phyloP scores from a whole-genome alignment of 805 yeast genomes.

The Metschnikowia baotianmanensis region DNA sequence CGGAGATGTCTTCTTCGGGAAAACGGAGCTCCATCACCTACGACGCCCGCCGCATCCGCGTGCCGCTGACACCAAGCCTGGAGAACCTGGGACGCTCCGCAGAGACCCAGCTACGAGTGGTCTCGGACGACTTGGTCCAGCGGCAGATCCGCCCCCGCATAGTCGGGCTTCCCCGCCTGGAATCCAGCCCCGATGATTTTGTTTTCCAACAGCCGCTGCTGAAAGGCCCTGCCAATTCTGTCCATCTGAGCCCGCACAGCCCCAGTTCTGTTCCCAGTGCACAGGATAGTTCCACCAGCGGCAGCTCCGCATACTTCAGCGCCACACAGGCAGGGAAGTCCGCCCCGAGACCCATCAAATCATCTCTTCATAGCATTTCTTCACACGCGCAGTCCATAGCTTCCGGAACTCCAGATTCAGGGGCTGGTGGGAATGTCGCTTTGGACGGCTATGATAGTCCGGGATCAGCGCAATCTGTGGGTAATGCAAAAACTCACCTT shows the following conservation, averaged over 20 bases:
- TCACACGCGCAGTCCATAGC: too few species aligned
- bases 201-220: slow-evolving; percentile 3
- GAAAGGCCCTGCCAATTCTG: not conserved
- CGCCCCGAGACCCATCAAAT: too few species aligned
- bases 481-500: slow-evolving; percentile 5
- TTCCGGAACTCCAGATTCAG: too few species aligned
- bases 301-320: not conserved
- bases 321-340: not conserved
- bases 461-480: slow-evolving; percentile 4
- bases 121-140: slow-evolving; percentile 10
- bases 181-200: slow-evolving; percentile 5
- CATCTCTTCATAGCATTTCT: too few species aligned
- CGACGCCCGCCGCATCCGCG: slow-evolving; percentile 22
- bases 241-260: not conserved
- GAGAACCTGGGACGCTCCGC: slow-evolving; percentile 7
- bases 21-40: slow-evolving; percentile 22
- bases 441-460: too few species aligned
- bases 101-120: slow-evolving; percentile 2
- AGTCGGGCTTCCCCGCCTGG: not conserved
- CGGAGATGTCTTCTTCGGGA: not conserved
- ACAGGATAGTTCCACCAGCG: too few species aligned
- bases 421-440: too few species aligned
- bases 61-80: slow-evolving; percentile 7
- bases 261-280: not conserved
- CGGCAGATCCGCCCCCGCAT: not conserved